Base-by-base conservation (phyloP, 2,329 filamentous ascomycete species). In the Pseudogymnoascus pannorum region DNA sequence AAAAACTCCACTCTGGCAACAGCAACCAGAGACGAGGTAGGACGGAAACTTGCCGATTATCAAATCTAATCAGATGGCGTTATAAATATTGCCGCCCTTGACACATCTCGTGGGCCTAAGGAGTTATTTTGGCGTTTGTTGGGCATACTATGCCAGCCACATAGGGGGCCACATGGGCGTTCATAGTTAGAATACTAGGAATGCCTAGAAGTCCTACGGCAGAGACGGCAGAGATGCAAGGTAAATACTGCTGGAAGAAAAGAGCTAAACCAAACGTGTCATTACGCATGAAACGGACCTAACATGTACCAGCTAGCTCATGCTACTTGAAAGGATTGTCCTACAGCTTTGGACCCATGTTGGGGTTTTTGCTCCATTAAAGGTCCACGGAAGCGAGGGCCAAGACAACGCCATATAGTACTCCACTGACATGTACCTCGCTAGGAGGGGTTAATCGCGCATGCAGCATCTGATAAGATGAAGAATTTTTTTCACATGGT, bases 381-480 rank as follows among this genome's bases (percentile, higher is more conserved):
- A 22, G 40, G 40, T 44, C 20, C n/a, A 31, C 24, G 7, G 44
- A 54, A 54, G 24, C 24, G 44, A 54, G 24, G 24, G 11, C 44
- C 24, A 24, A 48, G 42, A 48, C 12, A 48, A 8, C 42, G 42
- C 20, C 11, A 3, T 31, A 16, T 9, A 29, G 9, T 54, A 31
- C 44, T 29, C 44, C 44, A 18, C 44, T 54, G 24, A 29, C 44
- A 54, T 54, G 44, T 54, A 54, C 44, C 44, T n/a, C 24, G 24
- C 44, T 29, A 29, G 26, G n/a, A 12, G 42, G 42, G 44, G 4
- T 18, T 54, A 51, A 54, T 54, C 8, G 24, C 44, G 8, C 44
- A 54, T 54, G 44, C 44, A 54, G 44, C n/a, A 54, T 54, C 44
- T 54, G 44, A 54, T 54, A 54, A 54, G 44, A 54, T 54, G 24